Base-by-base conservation (phyloP, 1,284 basidiomycete genomes). In the Mycena citricolor region DNA sequence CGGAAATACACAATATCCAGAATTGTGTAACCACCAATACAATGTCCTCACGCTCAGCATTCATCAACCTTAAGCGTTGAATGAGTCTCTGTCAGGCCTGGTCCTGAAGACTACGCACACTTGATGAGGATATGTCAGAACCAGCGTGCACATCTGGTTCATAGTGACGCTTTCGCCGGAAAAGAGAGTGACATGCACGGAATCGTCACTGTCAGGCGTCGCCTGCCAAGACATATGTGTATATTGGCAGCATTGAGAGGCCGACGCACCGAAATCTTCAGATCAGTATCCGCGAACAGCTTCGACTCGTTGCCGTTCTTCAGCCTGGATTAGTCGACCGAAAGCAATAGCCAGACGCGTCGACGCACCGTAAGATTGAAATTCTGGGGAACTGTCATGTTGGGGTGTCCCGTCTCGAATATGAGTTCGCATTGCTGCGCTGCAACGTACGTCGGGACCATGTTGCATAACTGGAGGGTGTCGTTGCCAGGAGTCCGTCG, bases 1-100 rank as follows among this genome's bases (percentile, higher is more conserved):
- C 52, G 7, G 76, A 79, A 70, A 81, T 76, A 29, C 73, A 75
- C 4, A 81, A 61, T 3, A 79, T 69, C 79, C 79, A 81, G 35
- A 78, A 55, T 47, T 79, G 77, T 58, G 79, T 81, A 17, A 65
- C 61, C 33, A 79, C 70, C 54, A 79, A 78, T 8, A 72, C 63
- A 38, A 77, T 54, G 49, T 81, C 79, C 49, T 80, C 77, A 14
- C 79, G 76, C 50, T 77, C 68, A 7, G 76, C 76, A 51, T 77
- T 68, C 49, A 44, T 42, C 8, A 51, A 45, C 8, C 46, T 48
- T 10, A 3, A 34, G 24, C 4, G 20, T 7, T 5, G 8, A 11
- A 31, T 34, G 7, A 4, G n/a, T n/a, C n/a, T n/a, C n/a, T 2
- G 35, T 4, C 5, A 30, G 16, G 3, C 12, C 26, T 6, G 17